Conservation (phyloP, 108 stramenopile species). For the Epipyxis sp. region DNA sequence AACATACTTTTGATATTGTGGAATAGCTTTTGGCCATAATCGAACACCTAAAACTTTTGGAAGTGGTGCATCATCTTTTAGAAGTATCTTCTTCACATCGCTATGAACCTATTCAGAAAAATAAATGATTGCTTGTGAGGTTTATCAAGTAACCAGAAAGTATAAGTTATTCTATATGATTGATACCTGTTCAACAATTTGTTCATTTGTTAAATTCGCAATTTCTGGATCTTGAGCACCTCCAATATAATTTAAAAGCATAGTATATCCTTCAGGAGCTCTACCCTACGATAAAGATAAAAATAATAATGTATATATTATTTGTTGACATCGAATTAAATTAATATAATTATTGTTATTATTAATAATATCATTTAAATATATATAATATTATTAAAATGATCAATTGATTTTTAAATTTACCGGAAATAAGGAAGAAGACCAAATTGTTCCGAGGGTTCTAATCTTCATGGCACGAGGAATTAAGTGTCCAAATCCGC, state of each 20-base stretch:
- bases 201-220: slow-evolving; percentile 70
- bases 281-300: slow-evolving; percentile 51
- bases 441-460: slow-evolving; percentile 86
- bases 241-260: slow-evolving; percentile 90
- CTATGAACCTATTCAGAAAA: too few species aligned
- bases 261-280: slow-evolving; percentile 73
- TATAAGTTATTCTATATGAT: too few species aligned
- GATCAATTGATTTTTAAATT: background rate
- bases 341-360: too few species aligned
- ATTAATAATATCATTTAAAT: too few species aligned
- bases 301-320: slow-evolving; percentile 12
- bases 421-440: slow-evolving; percentile 79
- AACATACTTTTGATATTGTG: slow-evolving; percentile 68
- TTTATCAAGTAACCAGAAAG: too few species aligned
- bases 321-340: too few species aligned
- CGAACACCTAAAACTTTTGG: slow-evolving; percentile 76
- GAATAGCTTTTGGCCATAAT: slow-evolving; percentile 90
- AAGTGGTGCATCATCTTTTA: slow-evolving; percentile 70
- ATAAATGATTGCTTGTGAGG: too few species aligned
- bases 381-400: too few species aligned
- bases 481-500: slow-evolving; percentile 80
- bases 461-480: slow-evolving; percentile 70
- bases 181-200: slow-evolving; percentile 75
- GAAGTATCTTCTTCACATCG: slow-evolving; percentile 72
- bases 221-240: slow-evolving; percentile 84